Percentiles rank a stretch among this genome's conserved stretches.
These are phyloP conservation scores for Melampsora larici-populina DNA, from an alignment of 1,284 basidiomycete species.

Conservation along the genomic window DNA sequence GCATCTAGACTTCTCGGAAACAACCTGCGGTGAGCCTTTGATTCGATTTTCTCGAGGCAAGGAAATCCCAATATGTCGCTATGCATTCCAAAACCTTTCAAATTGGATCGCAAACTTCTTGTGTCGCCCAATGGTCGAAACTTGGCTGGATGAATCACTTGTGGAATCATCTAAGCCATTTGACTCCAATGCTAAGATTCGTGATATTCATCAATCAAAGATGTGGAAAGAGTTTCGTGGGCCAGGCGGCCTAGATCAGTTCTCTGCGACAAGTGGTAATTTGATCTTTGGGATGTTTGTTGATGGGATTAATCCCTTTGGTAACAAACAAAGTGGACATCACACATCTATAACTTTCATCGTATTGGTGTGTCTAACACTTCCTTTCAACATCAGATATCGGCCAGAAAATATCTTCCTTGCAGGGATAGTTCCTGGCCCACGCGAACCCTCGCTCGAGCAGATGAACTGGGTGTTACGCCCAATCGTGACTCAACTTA, in stretches of 20 bases:
- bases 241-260: background rate
- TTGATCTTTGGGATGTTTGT: slow-evolving; percentile 18
- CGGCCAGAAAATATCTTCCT: slow-evolving; percentile 11
- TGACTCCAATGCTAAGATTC: background rate
- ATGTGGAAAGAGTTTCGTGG: slow-evolving; percentile 7
- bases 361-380: slow-evolving; percentile 11
- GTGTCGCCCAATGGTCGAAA: slow-evolving; percentile 1
- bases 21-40: too few species aligned
- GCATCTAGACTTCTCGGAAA: too few species aligned
- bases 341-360: slow-evolving; percentile 26
- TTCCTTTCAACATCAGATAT: slow-evolving; percentile 5
- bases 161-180: background rate
- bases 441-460: slow-evolving; percentile 20
- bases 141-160: slow-evolving; percentile 2
- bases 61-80: background rate
- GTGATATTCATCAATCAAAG: too few species aligned
- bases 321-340: too few species aligned
- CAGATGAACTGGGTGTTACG: slow-evolving; percentile 24
- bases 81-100: slow-evolving; percentile 8
- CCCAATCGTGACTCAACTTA: background rate
- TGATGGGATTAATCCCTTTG: slow-evolving; percentile 22
- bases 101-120: slow-evolving; percentile 6
- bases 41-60: slow-evolving; percentile 55
- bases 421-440: slow-evolving; percentile 16
- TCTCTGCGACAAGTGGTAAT: background rate